Percentiles rank a stretch among this genome's conserved stretches.
Conservation (phyloP, 2,329 filamentous ascomycete species). For the Sporothrix curviconia region DNA sequence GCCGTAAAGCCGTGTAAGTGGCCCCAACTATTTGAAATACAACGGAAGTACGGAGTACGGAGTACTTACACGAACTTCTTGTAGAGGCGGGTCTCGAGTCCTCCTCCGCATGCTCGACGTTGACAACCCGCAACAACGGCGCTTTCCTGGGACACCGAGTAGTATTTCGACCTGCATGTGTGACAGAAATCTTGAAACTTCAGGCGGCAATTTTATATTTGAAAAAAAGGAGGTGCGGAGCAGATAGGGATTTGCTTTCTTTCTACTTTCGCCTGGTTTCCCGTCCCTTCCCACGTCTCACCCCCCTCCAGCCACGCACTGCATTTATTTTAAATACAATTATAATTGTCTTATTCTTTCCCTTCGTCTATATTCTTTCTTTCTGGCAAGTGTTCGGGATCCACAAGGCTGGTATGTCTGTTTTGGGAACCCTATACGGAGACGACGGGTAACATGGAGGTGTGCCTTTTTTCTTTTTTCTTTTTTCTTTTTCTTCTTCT, state of each 20-base stretch:
- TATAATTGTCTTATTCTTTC: not conserved
- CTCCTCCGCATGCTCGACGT: too few relatives aligned
- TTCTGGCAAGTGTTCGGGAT: not conserved
- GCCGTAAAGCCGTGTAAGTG: too few relatives aligned
- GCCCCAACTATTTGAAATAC: too few relatives aligned
- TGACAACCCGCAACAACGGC: too few relatives aligned
- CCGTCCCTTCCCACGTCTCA: not conserved
- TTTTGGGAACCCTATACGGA: not conserved
- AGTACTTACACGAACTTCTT: too few relatives aligned
- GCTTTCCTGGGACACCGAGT: not conserved
- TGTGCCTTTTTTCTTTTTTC: not conserved
- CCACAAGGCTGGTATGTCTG: slow-evolving; percentile 4
- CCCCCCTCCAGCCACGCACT: not conserved
- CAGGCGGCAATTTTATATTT: too few relatives aligned
- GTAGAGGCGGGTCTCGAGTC: too few relatives aligned
- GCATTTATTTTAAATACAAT: not conserved
- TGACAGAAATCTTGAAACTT: not conserved
- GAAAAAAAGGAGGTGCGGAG: too few relatives aligned
- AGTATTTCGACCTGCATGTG: not conserved
- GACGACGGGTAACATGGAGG: not conserved
- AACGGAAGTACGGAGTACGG: too few relatives aligned
- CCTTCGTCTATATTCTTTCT: not conserved
- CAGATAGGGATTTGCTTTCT: slow-evolving; percentile 3
- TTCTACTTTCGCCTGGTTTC: not conserved
- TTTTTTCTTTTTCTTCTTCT: not conserved